phyloP scores from a whole-genome alignment of 805 yeast genomes.

The Hanseniaspora jakobsenii region DNA sequence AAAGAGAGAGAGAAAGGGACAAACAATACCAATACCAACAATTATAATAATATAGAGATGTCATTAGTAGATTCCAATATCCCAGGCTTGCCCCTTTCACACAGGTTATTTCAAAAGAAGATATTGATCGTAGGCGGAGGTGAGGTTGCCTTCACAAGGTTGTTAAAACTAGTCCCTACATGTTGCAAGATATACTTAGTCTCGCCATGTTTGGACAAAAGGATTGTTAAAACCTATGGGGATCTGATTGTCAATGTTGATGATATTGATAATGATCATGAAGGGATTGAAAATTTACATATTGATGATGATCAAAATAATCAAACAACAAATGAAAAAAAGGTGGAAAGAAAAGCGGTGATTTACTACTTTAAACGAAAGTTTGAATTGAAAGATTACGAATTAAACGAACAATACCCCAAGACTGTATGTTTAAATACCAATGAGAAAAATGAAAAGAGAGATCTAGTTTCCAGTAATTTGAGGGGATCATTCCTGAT shows the following conservation, averaged over 20 bases:
- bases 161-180: conserved; percentile 26
- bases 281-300: no score
- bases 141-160: conserved; percentile 26
- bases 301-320: no score
- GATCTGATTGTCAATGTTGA: no score
- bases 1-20: no score
- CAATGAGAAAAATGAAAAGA: no score
- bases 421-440: no score
- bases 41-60: background rate
- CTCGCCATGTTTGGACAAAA: conserved; percentile 15
- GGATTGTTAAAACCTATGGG: conserved; percentile 2
- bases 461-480: no score
- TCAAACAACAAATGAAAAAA: background rate
- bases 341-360: background rate
- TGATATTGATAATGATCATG: no score
- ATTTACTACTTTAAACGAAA: conserved; percentile 1
- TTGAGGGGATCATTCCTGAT: background rate
- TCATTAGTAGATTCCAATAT: conserved; percentile 11
- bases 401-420: no score
- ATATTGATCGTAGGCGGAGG: conserved; percentile 29
- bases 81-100: conserved; percentile 25
- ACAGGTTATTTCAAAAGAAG: conserved; percentile 21
- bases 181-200: conserved; percentile 27
- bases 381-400: conserved; percentile 5
- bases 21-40: background rate